These are phyloP conservation scores for Exophiala alcalophila DNA, from an alignment of 2,329 filamentous ascomycete species.

Conservation along the genomic window DNA sequence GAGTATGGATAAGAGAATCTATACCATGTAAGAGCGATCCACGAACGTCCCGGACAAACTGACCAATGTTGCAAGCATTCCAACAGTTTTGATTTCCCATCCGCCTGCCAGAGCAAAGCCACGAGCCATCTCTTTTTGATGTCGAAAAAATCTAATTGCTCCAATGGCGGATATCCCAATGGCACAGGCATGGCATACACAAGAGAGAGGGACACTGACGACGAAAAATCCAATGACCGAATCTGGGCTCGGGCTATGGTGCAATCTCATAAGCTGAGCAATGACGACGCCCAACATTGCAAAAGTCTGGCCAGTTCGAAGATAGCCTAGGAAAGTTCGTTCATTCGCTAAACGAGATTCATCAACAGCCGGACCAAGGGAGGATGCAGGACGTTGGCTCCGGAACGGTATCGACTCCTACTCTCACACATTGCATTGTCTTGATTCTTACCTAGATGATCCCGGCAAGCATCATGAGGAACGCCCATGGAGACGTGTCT, in stretches of 20 bases:
- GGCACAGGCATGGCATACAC: conserved; percentile 48
- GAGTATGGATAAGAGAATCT: conserved; percentile 23
- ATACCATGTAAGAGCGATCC: conserved; percentile 7
- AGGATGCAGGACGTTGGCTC: background rate
- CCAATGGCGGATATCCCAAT: conserved; percentile 49
- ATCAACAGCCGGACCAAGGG: background rate
- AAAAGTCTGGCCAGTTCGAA: conserved; percentile 27
- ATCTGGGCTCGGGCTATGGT: conserved; percentile 17
- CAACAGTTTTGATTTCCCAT: conserved; percentile 26
- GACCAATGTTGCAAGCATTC: conserved; percentile 21
- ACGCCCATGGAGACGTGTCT: conserved; percentile 25
- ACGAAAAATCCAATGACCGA: conserved; percentile 27
- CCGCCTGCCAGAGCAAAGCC: conserved; percentile 25
- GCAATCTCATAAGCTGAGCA: conserved; percentile 25
- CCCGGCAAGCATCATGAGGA: conserved; percentile 25
- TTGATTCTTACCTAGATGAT: conserved; percentile 25
- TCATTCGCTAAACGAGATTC: conserved; percentile 22
- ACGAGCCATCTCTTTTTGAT: conserved; percentile 51
- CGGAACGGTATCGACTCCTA: background rate
- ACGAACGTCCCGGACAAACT: conserved; percentile 3
- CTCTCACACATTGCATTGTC: no score
- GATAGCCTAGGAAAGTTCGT: conserved; percentile 27
- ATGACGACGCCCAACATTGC: conserved; percentile 27
- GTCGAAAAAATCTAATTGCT: conserved; percentile 53
- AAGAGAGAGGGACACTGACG: conserved; percentile 33